A percentile compares a stretch with the other conserved stretches of the same genome.
Evolutionary conservation across 306 rosid species (phyloP).

Genomic region (Quercus dentata): DNA sequence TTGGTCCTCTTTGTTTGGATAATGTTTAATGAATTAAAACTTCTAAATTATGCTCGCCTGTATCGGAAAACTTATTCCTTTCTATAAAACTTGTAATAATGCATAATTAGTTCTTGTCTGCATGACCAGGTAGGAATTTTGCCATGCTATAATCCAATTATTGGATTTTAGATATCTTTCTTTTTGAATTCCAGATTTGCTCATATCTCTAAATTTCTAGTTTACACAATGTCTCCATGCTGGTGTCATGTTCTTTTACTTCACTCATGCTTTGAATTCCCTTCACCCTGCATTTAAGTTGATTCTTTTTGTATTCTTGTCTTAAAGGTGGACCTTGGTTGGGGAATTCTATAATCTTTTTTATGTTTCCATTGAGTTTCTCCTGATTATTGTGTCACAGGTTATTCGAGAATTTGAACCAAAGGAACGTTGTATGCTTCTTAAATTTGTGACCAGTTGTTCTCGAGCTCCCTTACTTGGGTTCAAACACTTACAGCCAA

Average conservation of each 20-base stretch:
- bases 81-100: background rate
- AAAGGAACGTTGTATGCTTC: slow-evolving; percentile 84
- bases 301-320: slow-evolving; percentile 10
- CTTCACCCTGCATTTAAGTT: slow-evolving; percentile 3
- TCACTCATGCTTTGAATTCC: background rate
- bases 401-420: slow-evolving; percentile 77
- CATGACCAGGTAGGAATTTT: background rate
- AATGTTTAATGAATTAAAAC: background rate
- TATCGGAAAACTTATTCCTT: background rate
- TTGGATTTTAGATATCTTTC: background rate
- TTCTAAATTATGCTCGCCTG: background rate
- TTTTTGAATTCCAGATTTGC: background rate
- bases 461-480: slow-evolving; percentile 98
- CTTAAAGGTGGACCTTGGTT: slow-evolving; percentile 12
- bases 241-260: slow-evolving; percentile 1
- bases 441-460: slow-evolving; percentile 96
- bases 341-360: slow-evolving; percentile 19
- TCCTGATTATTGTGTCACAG: slow-evolving; percentile 37
- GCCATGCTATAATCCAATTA: background rate
- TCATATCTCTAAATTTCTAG: background rate
- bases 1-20: background rate
- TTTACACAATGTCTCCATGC: slow-evolving; percentile 9
- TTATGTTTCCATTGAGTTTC: slow-evolving; percentile 10
- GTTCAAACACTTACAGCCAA: slow-evolving; percentile 87
- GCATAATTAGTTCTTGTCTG: background rate